Conservation (phyloP, 2,329 filamentous ascomycete genomes). For the Colletotrichum theobromicola region DNA sequence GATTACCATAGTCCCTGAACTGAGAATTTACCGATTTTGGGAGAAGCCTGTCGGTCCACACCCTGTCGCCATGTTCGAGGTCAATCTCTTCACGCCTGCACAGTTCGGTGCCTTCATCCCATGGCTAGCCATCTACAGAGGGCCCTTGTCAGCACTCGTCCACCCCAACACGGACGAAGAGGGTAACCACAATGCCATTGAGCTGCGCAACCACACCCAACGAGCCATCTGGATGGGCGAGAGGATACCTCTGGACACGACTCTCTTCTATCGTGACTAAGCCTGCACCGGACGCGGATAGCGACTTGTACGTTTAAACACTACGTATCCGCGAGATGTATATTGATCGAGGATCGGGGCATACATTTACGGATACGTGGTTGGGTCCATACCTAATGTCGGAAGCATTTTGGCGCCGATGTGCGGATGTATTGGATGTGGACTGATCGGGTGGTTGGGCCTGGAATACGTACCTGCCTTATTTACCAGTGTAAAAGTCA, state of each 20-base stretch:
- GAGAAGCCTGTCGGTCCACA: constrained; percentile 83
- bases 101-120: constrained; percentile 90
- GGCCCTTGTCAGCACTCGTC: constrained; percentile 77
- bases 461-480: not conserved
- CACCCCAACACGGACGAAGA: constrained; percentile 79
- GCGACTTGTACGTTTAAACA: not conserved
- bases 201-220: constrained; percentile 66
- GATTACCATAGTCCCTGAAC: constrained; percentile 71
- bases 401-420: not conserved
- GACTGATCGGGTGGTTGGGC: too few relatives aligned
- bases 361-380: not conserved
- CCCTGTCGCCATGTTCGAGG: constrained; percentile 88
- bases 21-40: constrained; percentile 81
- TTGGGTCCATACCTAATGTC: not conserved
- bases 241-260: constrained; percentile 62
- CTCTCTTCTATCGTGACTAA: constrained; percentile 5
- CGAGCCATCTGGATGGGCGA: constrained; percentile 79
- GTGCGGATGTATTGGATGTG: not conserved
- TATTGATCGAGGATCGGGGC: not conserved
- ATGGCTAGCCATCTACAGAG: constrained; percentile 83
- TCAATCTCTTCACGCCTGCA: constrained; percentile 83
- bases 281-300: not conserved
- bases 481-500: not conserved
- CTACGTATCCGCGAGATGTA: not conserved
- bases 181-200: constrained; percentile 33